Conservation (phyloP, 768 basidiomycete species). For the Phanerochaete carnosa region DNA sequence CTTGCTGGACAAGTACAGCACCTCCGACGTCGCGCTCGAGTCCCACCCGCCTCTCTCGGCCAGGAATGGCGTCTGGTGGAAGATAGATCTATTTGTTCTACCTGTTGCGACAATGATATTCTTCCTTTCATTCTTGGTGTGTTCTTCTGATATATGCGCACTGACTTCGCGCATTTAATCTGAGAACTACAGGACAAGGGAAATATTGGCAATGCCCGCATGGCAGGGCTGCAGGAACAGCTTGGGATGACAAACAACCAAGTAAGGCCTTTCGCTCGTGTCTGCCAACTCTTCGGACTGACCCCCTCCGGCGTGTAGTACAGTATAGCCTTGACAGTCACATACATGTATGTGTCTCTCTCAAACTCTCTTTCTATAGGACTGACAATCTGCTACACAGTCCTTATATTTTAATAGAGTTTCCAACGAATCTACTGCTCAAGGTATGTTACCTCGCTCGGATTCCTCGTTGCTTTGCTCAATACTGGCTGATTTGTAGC, state of each 20-base stretch:
- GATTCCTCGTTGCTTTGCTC: background rate
- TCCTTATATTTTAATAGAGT: slow-evolving; percentile 55
- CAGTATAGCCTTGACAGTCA: slow-evolving; percentile 45
- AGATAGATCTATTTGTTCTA: background rate
- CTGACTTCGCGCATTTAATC: background rate
- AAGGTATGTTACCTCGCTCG: slow-evolving; percentile 29
- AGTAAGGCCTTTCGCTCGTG: background rate
- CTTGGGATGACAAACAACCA: slow-evolving; percentile 9
- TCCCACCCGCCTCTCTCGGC: background rate
- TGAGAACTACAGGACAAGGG: background rate
- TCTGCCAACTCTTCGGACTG: background rate
- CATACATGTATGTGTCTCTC: slow-evolving; percentile 34
- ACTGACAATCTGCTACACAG: slow-evolving; percentile 14
- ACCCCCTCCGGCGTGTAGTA: slow-evolving; percentile 29
- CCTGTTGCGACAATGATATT: slow-evolving; percentile 6
- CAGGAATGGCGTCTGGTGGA: background rate
- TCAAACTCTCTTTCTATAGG: background rate
- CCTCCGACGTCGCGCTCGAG: background rate
- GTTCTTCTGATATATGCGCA: background rate
- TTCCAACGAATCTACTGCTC: slow-evolving; percentile 59
- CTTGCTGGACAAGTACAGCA: background rate
- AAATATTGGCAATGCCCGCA: slow-evolving; percentile 12
- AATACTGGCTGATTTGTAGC: slow-evolving; percentile 14
- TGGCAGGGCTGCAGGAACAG: slow-evolving; percentile 10
- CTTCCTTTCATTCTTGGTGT: slow-evolving; percentile 8